These are phyloP conservation scores for Gastrolobium villosum DNA, from an alignment of 306 rosid species.

Conservation along the genomic window DNA sequence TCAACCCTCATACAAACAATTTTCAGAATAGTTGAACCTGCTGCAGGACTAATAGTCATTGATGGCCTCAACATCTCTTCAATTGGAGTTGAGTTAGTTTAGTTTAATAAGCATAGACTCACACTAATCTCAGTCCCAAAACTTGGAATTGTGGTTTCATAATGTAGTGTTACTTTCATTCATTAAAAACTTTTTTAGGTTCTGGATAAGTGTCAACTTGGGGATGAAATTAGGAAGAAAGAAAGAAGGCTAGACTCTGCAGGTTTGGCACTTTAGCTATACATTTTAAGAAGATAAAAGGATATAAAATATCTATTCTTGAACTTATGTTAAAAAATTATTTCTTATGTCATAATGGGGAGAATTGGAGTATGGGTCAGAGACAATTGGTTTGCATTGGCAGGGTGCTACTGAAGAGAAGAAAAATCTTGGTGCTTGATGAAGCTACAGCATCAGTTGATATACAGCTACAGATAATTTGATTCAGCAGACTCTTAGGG, in stretches of 20 bases:
- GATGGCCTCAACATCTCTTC: constrained; percentile 58
- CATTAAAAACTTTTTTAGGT: constrained; percentile 45
- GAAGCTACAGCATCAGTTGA: constrained; percentile 71
- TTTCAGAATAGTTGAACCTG: constrained; percentile 64
- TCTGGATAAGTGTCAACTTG: constrained; percentile 73
- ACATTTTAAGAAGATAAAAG: neutral
- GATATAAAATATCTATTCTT: neutral
- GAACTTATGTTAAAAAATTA: neutral
- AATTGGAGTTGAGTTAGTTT: constrained; percentile 55
- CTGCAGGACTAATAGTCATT: constrained; percentile 54
- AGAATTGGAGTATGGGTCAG: constrained; percentile 81
- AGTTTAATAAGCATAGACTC: neutral
- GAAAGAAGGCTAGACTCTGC: constrained; percentile 65
- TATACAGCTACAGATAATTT: constrained; percentile 69
- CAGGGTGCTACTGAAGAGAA: constrained; percentile 64
- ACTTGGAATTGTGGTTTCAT: neutral
- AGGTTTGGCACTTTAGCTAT: constrained; percentile 45
- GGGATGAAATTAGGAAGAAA: constrained; percentile 67
- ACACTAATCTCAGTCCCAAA: neutral
- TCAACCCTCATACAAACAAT: constrained; percentile 70
- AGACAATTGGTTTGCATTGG: constrained; percentile 75
- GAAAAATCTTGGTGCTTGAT: constrained; percentile 67
- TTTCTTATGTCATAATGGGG: constrained; percentile 58
- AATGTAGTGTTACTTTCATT: neutral
- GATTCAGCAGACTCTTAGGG: constrained; percentile 61